Evolutionary conservation across 2,329 filamentous ascomycete genomes (phyloP).

Genomic region (Alternaria brassicicola): DNA sequence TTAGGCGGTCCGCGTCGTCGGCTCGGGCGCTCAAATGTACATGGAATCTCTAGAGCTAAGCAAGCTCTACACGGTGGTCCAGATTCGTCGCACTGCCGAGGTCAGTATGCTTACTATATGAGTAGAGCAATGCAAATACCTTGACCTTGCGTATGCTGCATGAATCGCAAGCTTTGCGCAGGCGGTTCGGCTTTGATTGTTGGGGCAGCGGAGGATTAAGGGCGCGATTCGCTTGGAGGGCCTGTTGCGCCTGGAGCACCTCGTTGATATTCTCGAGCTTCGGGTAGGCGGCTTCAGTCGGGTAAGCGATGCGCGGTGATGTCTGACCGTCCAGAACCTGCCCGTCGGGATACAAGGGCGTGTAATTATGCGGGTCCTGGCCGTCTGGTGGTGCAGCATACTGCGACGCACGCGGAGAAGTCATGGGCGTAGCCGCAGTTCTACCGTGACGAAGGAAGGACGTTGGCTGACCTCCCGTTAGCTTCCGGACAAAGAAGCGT

Average conservation of each 20-base stretch:
- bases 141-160: constrained; percentile 53
- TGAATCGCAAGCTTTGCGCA: constrained; percentile 52
- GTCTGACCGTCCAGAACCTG: constrained; percentile 15
- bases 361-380: constrained; percentile 38
- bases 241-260: constrained; percentile 45
- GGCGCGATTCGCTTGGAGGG: constrained; percentile 45
- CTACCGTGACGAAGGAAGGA: constrained; percentile 20
- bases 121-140: constrained; percentile 16
- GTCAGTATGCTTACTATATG: constrained; percentile 12
- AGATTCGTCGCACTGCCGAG: constrained; percentile 64
- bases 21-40: constrained; percentile 69
- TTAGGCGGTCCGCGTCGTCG: constrained; percentile 70
- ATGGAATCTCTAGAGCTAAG: constrained; percentile 68
- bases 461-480: constrained; percentile 17
- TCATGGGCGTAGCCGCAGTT: constrained; percentile 22
- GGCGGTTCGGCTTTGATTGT: constrained; percentile 44
- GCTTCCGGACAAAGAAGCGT: constrained; percentile 3
- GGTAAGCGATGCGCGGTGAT: constrained; percentile 29
- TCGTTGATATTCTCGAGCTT: constrained; percentile 48
- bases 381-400: constrained; percentile 24
- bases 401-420: constrained; percentile 20
- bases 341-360: constrained; percentile 36
- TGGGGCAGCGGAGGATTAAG: constrained; percentile 26
- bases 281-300: constrained; percentile 34
- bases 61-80: constrained; percentile 72